Evolutionary conservation across 148 eudicot genomes (phyloP).

Genomic region (Heliosperma pusillum): DNA sequence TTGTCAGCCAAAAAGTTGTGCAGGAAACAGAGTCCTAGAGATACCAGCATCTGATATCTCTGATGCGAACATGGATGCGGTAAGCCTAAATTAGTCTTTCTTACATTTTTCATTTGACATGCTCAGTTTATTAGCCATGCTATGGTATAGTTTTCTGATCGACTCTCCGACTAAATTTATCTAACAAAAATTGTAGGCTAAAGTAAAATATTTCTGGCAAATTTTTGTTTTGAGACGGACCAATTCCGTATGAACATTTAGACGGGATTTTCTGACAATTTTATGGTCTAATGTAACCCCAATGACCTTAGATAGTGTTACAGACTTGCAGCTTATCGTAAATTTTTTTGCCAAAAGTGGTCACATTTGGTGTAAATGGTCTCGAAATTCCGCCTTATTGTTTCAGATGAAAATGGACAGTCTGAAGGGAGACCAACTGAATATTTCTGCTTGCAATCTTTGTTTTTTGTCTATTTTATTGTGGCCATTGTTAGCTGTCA

Average conservation of each 20-base stretch:
- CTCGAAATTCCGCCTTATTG: too few relatives aligned
- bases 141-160: neutral
- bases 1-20: slow-evolving; percentile 18
- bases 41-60: slow-evolving; percentile 38
- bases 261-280: too few relatives aligned
- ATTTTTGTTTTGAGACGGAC: too few relatives aligned
- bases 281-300: too few relatives aligned
- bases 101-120: slow-evolving; percentile 10
- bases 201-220: neutral
- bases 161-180: neutral
- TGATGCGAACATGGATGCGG: slow-evolving; percentile 30
- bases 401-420: too few relatives aligned
- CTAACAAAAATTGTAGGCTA: neutral
- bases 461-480: neutral
- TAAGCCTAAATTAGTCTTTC: slow-evolving; percentile 20
- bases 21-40: slow-evolving; percentile 22
- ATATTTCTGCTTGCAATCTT: neutral
- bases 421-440: too few relatives aligned
- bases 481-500: neutral
- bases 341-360: too few relatives aligned
- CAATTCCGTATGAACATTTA: too few relatives aligned
- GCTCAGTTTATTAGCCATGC: neutral
- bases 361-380: too few relatives aligned
- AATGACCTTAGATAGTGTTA: too few relatives aligned
- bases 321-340: too few relatives aligned